A percentile compares a stretch with the other conserved stretches of the same genome.
Evolutionary conservation across 192 early-diverging fungal species (phyloP).

Genomic region (Kappamyces sp.): DNA sequence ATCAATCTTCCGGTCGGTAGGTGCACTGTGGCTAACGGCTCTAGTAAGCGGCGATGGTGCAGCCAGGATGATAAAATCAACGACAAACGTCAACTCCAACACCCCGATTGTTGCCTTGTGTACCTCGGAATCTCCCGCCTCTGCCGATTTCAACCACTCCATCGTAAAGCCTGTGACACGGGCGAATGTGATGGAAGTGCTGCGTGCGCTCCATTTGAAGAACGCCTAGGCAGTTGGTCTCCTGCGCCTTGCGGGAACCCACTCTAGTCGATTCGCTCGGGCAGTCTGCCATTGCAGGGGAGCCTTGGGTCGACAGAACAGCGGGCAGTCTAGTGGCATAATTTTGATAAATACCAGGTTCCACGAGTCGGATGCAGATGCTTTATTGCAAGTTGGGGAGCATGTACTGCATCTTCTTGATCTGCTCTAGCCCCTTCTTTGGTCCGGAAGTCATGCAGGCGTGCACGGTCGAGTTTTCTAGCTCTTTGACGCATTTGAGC

Average conservation of each 20-base stretch:
- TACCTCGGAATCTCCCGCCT: neutral
- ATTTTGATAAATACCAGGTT: no score
- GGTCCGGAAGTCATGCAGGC: conserved; percentile 76
- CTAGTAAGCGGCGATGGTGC: conserved; percentile 87
- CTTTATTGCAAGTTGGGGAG: conserved; percentile 45
- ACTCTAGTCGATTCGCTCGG: no score
- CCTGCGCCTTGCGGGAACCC: no score
- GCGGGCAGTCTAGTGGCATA: no score
- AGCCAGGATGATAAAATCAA: conserved; percentile 91
- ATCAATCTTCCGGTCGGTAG: conserved; percentile 89
- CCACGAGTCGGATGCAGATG: no score
- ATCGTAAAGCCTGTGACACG: no score
- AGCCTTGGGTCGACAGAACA: no score
- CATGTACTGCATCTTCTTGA: conserved; percentile 74
- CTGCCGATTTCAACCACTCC: neutral
- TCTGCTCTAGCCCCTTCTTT: conserved; percentile 64
- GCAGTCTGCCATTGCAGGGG: no score
- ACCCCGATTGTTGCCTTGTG: conserved; percentile 71
- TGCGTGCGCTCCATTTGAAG: no score
- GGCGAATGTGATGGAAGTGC: no score
- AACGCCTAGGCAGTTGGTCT: no score
- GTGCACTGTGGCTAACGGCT: conserved; percentile 16
- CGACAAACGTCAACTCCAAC: conserved; percentile 74
- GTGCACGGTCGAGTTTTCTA: conserved; percentile 79
- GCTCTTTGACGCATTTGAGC: conserved; percentile 46